Evolutionary conservation across 2,329 filamentous ascomycete genomes (phyloP).

Genomic region (Colletotrichum phormii): DNA sequence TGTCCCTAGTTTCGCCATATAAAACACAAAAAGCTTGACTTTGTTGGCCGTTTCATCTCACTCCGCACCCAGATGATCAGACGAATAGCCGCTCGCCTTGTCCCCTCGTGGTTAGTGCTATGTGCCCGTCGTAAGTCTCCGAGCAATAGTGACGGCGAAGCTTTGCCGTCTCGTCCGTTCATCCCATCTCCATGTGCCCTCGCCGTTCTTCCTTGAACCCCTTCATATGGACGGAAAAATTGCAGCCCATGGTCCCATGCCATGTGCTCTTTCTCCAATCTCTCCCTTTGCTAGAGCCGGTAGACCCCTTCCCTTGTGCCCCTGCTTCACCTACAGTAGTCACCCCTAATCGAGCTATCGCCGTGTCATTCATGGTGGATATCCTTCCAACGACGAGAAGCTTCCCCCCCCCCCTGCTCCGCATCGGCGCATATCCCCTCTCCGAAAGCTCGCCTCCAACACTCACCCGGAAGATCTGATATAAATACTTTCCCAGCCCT

Average conservation of each 20-base stretch:
- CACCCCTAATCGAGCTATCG: not conserved
- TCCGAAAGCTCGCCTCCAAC: not conserved
- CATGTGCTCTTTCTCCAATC: not conserved
- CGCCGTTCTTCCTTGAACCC: not conserved
- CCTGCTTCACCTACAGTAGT: conserved; percentile 19
- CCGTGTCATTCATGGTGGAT: conserved; percentile 23
- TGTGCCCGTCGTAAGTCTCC: too few relatives aligned
- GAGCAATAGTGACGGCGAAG: not conserved
- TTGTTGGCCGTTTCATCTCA: conserved; percentile 3
- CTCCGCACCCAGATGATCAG: not conserved
- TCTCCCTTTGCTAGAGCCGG: not conserved
- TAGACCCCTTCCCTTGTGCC: conserved; percentile 9
- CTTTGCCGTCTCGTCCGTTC: not conserved
- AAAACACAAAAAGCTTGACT: conserved; percentile 24
- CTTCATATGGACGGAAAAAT: conserved; percentile 33
- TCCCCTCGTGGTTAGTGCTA: not conserved
- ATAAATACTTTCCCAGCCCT: conserved; percentile 23
- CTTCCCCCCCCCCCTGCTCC: not conserved
- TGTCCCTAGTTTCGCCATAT: conserved; percentile 19
- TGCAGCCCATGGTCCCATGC: conserved; percentile 8
- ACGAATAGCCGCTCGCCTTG: conserved; percentile 11
- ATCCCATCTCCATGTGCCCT: not conserved
- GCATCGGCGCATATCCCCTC: not conserved
- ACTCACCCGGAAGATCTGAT: conserved; percentile 1
- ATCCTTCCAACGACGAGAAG: not conserved